A percentile compares a stretch with the other conserved stretches of the same genome.
Evolutionary conservation across 2,329 filamentous ascomycete species (phyloP).

Genomic region (Bretziella fagacearum): DNA sequence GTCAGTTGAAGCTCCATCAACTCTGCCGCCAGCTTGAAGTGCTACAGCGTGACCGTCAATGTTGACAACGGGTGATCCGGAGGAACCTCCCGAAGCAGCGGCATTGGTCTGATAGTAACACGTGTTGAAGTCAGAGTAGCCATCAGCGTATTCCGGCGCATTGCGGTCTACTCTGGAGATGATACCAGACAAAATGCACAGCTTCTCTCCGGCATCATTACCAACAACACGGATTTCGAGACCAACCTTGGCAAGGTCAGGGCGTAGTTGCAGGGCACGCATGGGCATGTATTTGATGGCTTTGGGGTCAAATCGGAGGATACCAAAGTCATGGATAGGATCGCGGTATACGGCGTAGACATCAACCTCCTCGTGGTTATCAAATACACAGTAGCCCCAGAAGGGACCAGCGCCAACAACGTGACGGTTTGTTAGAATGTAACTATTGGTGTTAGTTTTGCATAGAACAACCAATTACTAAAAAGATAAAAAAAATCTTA

Average conservation of each 20-base stretch:
- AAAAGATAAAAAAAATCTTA: slow-evolving; percentile 26
- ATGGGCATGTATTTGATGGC: slow-evolving; percentile 96
- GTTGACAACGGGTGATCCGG: slow-evolving; percentile 95
- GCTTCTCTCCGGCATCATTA: slow-evolving; percentile 95
- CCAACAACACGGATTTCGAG: slow-evolving; percentile 92
- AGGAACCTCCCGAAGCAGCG: slow-evolving; percentile 89
- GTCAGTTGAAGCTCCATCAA: slow-evolving; percentile 89
- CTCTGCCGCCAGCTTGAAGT: slow-evolving; percentile 80
- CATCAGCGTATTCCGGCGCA: slow-evolving; percentile 92
- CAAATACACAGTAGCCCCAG: slow-evolving; percentile 96
- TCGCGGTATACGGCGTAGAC: slow-evolving; percentile 94
- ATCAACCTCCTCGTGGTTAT: slow-evolving; percentile 95
- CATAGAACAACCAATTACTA: not conserved
- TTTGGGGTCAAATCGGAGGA: slow-evolving; percentile 87
- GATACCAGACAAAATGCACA: slow-evolving; percentile 92
- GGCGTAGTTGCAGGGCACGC: slow-evolving; percentile 59
- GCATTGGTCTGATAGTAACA: slow-evolving; percentile 97
- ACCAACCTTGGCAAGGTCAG: slow-evolving; percentile 77
- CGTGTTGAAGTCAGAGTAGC: slow-evolving; percentile 92
- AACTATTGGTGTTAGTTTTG: slow-evolving; percentile 25
- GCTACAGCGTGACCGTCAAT: slow-evolving; percentile 85
- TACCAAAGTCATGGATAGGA: slow-evolving; percentile 95
- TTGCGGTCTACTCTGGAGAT: slow-evolving; percentile 93
- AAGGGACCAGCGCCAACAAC: slow-evolving; percentile 92
- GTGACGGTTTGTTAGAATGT: slow-evolving; percentile 78